phyloP scores from a whole-genome alignment of 768 basidiomycete genomes.

The Krasilnikovozyma curviuscula region DNA sequence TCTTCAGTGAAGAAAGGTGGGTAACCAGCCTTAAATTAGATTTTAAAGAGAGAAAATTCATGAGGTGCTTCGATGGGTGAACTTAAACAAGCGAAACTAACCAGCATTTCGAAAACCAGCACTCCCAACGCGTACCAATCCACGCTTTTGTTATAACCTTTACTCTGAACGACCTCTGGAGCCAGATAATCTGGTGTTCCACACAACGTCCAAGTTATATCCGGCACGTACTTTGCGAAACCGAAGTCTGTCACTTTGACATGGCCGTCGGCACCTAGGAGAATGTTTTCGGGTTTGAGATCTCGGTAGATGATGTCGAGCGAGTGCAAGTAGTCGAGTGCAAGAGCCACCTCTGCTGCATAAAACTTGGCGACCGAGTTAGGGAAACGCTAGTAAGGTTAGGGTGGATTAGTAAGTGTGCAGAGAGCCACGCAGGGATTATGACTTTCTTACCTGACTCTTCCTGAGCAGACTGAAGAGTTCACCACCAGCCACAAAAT shows the following conservation, averaged over 20 bases:
- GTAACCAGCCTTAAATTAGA: conserved; percentile 23
- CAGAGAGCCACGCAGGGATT: too few species aligned
- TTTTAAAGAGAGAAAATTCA: background rate
- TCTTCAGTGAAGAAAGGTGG: conserved; percentile 30
- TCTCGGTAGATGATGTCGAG: conserved; percentile 29
- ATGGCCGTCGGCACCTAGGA: conserved; percentile 78
- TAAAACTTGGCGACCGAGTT: conserved; percentile 30
- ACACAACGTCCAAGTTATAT: conserved; percentile 28
- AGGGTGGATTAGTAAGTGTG: background rate
- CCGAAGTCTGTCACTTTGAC: conserved; percentile 96
- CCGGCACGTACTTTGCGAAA: conserved; percentile 33
- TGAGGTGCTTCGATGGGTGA: too few species aligned
- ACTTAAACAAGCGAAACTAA: conserved; percentile 12
- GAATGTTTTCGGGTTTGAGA: conserved; percentile 44
- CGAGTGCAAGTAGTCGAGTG: conserved; percentile 28
- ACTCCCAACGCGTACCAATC: conserved; percentile 30
- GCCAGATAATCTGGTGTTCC: conserved; percentile 30
- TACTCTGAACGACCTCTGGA: conserved; percentile 29
- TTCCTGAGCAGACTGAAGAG: conserved; percentile 68
- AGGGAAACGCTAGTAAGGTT: conserved; percentile 22
- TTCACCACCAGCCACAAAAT: conserved; percentile 29
- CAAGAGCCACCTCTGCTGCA: conserved; percentile 28
- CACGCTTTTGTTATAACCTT: conserved; percentile 29
- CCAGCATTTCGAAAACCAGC: conserved; percentile 29
- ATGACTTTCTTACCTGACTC: conserved; percentile 70